A percentile compares a stretch with the other conserved stretches of the same genome.
phyloP scores from a whole-genome alignment of 1,139 yeast species.

The Taiozyma sp. region DNA sequence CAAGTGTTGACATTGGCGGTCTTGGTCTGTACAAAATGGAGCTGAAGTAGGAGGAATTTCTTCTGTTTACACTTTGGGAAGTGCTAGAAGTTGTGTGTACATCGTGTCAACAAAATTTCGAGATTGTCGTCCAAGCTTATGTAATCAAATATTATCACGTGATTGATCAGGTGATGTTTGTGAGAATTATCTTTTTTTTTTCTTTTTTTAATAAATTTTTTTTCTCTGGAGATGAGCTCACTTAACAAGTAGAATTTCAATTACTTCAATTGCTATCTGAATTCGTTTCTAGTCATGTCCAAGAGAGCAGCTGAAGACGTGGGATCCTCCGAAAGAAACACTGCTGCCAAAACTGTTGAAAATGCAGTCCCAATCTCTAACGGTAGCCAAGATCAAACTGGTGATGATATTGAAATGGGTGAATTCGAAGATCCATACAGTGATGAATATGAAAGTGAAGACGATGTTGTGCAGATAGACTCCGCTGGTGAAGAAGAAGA shows the following conservation, averaged over 20 bases:
- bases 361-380: conserved; percentile 29
- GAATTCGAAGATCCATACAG: conserved; percentile 94
- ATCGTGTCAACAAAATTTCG: neutral
- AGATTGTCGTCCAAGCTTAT: neutral
- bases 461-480: conserved; percentile 75
- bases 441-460: conserved; percentile 93
- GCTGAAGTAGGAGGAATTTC: neutral
- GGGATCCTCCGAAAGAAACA: conserved; percentile 30
- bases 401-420: conserved; percentile 63
- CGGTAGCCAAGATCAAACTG: conserved; percentile 22
- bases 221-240: neutral
- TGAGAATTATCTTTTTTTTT: neutral
- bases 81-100: neutral
- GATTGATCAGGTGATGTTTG: neutral
- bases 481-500: conserved; percentile 62
- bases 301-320: conserved; percentile 53
- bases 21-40: neutral
- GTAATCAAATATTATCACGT: neutral
- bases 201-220: neutral
- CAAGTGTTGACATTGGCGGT: neutral
- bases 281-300: conserved; percentile 38
- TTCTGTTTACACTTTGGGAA: neutral
- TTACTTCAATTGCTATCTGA: neutral
- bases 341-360: conserved; percentile 30
- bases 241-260: neutral